Evolutionary conservation across 2,329 filamentous ascomycete genomes (phyloP).

Genomic region (Seiridium cupressi): DNA sequence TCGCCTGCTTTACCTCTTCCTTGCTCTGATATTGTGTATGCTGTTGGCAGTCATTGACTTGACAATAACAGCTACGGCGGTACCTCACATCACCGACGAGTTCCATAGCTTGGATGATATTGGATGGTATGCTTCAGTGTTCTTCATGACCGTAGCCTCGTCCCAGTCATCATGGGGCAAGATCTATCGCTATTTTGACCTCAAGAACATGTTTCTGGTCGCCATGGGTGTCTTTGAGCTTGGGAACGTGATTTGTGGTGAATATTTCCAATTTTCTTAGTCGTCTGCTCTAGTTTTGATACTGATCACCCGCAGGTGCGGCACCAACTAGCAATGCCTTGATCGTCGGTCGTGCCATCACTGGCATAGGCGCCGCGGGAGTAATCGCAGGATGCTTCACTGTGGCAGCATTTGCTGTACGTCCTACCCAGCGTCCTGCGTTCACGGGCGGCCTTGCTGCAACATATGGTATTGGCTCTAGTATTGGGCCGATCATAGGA

Average conservation of each 20-base stretch:
- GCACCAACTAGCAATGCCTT: conserved; percentile 5
- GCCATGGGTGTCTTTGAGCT: conserved; percentile 24
- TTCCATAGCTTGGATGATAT: conserved; percentile 51
- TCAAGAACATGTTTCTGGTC: conserved; percentile 9
- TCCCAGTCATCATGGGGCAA: conserved; percentile 48
- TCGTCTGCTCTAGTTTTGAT: neutral
- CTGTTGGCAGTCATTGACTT: no score
- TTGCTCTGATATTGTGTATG: no score
- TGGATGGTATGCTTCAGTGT: conserved; percentile 59
- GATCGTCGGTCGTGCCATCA: conserved; percentile 10
- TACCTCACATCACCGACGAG: conserved; percentile 54
- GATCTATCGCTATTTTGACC: conserved; percentile 42
- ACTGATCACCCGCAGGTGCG: conserved; percentile 7
- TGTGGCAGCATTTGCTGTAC: conserved; percentile 5
- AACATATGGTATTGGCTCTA: neutral
- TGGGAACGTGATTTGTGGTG: conserved; percentile 2
- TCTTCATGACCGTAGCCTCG: conserved; percentile 46
- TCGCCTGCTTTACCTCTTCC: no score
- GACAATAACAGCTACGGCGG: conserved; percentile 37
- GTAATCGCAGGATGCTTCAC: conserved; percentile 6
- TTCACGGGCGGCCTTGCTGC: conserved; percentile 7
- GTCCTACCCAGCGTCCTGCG: conserved; percentile 7
- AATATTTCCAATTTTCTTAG: neutral
- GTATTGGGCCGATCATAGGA: conserved; percentile 1
- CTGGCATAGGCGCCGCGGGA: conserved; percentile 5